These are phyloP conservation scores for Cadophora sp. DNA, from an alignment of 2,329 filamentous ascomycete genomes.

Conservation along the genomic window DNA sequence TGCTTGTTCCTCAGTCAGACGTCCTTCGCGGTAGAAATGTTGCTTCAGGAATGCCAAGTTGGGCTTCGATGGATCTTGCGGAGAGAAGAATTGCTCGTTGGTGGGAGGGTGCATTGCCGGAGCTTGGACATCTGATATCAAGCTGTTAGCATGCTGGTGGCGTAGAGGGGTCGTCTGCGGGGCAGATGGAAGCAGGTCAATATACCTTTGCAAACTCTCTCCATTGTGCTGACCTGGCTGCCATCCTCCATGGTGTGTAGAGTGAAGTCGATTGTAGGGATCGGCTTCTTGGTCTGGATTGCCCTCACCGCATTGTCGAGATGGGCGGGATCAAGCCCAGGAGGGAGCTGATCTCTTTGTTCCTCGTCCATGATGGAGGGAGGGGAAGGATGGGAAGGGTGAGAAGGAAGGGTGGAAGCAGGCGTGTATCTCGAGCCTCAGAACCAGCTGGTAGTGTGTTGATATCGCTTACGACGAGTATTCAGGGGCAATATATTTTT, in stretches of 20 bases:
- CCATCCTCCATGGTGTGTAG: constrained; percentile 99
- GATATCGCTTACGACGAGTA: not conserved
- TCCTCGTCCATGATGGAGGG: constrained; percentile 44
- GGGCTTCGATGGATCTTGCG: constrained; percentile 85
- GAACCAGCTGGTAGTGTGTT: constrained; percentile 9
- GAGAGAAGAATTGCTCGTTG: constrained; percentile 93
- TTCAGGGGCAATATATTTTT: constrained; percentile 7
- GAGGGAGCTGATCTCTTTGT: constrained; percentile 33
- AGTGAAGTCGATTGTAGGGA: constrained; percentile 98
- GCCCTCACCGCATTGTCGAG: constrained; percentile 92
- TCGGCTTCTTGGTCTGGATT: constrained; percentile 91
- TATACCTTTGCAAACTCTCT: constrained; percentile 97
- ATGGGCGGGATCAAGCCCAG: constrained; percentile 50
- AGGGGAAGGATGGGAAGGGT: not conserved
- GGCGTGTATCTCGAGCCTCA: constrained; percentile 6
- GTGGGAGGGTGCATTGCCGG: constrained; percentile 92
- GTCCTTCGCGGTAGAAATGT: constrained; percentile 97
- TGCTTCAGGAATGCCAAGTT: constrained; percentile 95
- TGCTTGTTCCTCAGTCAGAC: constrained; percentile 95
- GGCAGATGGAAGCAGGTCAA: constrained; percentile 35
- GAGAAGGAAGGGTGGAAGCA: not conserved
- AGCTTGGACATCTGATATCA: constrained; percentile 85
- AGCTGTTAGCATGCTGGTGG: constrained; percentile 35
- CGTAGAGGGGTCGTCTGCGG: constrained; percentile 19
- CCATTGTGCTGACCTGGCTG: constrained; percentile 90